These are phyloP conservation scores for Periconia macrospinosa DNA, from an alignment of 2,329 filamentous ascomycete genomes.

Conservation along the genomic window DNA sequence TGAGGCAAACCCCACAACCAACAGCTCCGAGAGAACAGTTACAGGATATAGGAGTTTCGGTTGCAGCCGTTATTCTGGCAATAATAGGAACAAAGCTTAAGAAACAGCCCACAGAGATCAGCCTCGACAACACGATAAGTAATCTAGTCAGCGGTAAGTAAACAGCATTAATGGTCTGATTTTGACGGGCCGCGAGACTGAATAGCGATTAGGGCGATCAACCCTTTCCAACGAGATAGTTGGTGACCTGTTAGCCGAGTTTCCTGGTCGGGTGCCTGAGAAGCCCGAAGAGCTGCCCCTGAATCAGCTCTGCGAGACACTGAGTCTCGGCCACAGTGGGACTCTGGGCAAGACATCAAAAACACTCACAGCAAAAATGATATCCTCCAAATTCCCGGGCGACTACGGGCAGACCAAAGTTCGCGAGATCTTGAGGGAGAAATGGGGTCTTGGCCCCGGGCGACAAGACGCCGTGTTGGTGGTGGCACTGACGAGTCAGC, in stretches of 20 bases:
- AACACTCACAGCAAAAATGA: constrained; percentile 87
- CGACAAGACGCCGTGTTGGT: constrained; percentile 90
- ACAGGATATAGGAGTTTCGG: no score
- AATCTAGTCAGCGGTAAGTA: no score
- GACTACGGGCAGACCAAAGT: constrained; percentile 98
- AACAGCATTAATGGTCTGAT: no score
- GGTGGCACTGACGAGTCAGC: constrained; percentile 90
- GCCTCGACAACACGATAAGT: no score
- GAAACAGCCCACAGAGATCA: no score
- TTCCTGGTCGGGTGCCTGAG: constrained; percentile 90
- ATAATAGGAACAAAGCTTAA: no score
- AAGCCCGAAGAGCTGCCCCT: constrained; percentile 97
- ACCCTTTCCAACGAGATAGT: constrained; percentile 98
- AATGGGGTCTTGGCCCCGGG: constrained; percentile 85
- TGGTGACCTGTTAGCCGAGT: constrained; percentile 96
- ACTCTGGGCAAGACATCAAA: constrained; percentile 96
- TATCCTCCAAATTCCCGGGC: constrained; percentile 99
- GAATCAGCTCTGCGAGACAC: constrained; percentile 89
- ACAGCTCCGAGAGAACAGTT: no score
- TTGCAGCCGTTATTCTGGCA: no score
- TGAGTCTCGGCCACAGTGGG: constrained; percentile 98
- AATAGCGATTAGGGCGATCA: constrained; percentile 93
- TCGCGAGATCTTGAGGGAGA: constrained; percentile 89
- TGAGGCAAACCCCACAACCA: no score
- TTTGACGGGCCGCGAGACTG: no score